Evolutionary conservation across 1,284 basidiomycete species (phyloP), one percentile per base, ranked within the genome.

Genomic region (Exobasidium cylindrosporum): DNA sequence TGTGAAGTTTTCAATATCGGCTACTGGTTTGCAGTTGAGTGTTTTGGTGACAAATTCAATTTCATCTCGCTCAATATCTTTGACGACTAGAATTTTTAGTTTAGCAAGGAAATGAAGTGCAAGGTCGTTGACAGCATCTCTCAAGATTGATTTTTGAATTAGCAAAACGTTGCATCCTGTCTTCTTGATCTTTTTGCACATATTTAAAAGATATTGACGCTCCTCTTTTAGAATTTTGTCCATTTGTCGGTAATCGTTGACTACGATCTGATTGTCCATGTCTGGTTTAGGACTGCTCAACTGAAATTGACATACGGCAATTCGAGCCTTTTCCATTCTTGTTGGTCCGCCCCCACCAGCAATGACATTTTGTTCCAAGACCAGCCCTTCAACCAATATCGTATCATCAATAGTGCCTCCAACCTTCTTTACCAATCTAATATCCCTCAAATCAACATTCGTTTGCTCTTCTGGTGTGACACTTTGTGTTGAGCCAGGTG

Each of bases 161-260:
- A 99, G 86, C 40, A 99, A 87, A 50, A 97, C 96, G 78, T 98
- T 99, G 86, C 96, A 98, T 69, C 95, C 95, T 11, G 92, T 89
- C 83, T 97, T 97, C 82, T 97, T 98, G 84, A 99, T 98, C 83
- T 92, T 94, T 83, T 98, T 98, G 87, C 92, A 96, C 68, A 98
- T 87, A 82, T 96, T 97, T 76, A 98, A 87, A 66, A 99, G 86
- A 81, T 99, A 98, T 82, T 96, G 92, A 53, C 95, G 89, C 71
- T 95, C 95, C 82, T 99, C 96, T 82, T 99, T 98, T 81, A 99
- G 89, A 67, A 98, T 95, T 82, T 97, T 97, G 86, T 98, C 96
- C 95, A 99, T 98, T 82, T 98, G 96, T 43, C 96, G 88, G 84
- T 99, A 99, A 83, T 98, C 95, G 76, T 97, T 98, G 73, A 98